phyloP scores from a whole-genome alignment of 2,329 filamentous ascomycete genomes.

The Xylaria sp. region DNA sequence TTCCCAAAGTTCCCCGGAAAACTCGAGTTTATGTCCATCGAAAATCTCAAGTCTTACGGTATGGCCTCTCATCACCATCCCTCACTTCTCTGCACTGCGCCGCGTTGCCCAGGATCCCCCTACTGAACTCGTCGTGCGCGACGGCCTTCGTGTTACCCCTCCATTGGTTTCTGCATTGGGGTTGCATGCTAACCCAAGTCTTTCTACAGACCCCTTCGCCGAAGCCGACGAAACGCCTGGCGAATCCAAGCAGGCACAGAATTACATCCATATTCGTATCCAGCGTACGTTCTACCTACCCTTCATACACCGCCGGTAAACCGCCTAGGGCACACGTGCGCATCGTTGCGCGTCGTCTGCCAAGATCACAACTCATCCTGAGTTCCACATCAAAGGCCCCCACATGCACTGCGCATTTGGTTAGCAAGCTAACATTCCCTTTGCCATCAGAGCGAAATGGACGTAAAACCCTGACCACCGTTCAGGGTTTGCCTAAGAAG shows the following conservation, averaged over 20 bases:
- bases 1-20: constrained; percentile 69
- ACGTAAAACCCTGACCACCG: constrained; percentile 99
- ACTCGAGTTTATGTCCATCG: constrained; percentile 97
- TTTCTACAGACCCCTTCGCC: constrained; percentile 93
- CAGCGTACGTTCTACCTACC: constrained; percentile 77
- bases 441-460: constrained; percentile 92
- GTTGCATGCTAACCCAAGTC: constrained; percentile 40
- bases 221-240: constrained; percentile 99
- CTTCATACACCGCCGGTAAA: neutral
- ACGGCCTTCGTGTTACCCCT: constrained; percentile 30
- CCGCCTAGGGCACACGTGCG: constrained; percentile 4
- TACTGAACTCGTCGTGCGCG: constrained; percentile 6
- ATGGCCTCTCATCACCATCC: constrained; percentile 52
- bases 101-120: neutral
- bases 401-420: constrained; percentile 20
- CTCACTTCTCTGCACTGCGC: neutral
- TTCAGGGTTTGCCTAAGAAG: constrained; percentile 98
- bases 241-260: constrained; percentile 93
- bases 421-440: constrained; percentile 52
- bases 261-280: constrained; percentile 99
- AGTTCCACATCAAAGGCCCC: constrained; percentile 21
- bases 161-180: constrained; percentile 2
- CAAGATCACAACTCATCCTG: constrained; percentile 5
- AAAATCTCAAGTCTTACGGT: constrained; percentile 98
- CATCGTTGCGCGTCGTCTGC: constrained; percentile 16